Evolutionary conservation across 2,329 filamentous ascomycete genomes (phyloP).

Genomic region (Claviceps pusilla): DNA sequence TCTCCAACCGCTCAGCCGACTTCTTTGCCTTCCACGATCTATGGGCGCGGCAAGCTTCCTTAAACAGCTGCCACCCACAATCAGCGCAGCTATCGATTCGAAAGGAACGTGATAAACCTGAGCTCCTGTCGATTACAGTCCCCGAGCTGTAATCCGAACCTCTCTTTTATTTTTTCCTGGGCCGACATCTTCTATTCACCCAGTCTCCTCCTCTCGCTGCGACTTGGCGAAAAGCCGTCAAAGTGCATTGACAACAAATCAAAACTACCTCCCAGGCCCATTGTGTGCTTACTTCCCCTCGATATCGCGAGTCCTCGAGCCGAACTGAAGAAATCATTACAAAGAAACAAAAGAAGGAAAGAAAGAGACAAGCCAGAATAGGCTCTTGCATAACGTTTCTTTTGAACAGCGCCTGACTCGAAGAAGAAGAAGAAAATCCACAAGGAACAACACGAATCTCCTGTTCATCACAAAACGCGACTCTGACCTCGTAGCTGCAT

Average conservation of each 20-base stretch:
- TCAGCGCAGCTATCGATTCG: not conserved
- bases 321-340: too few relatives aligned
- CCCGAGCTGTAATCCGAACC: too few relatives aligned
- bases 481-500: constrained; percentile 19
- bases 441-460: not conserved
- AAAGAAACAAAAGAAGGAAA: too few relatives aligned
- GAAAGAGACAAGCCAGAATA: too few relatives aligned
- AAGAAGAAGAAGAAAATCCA: not conserved
- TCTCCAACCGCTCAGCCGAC: not conserved
- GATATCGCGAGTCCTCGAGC: too few relatives aligned
- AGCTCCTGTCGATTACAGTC: not conserved
- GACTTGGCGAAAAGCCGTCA: too few relatives aligned
- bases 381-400: too few relatives aligned
- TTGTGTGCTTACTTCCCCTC: too few relatives aligned
- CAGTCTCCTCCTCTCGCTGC: not conserved
- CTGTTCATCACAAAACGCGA: not conserved
- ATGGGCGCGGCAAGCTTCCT: not conserved
- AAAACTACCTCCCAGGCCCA: too few relatives aligned
- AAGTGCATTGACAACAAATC: too few relatives aligned
- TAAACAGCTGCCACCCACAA: not conserved
- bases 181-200: not conserved
- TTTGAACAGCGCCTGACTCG: too few relatives aligned
- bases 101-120: not conserved
- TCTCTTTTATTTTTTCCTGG: not conserved
- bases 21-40: too few relatives aligned